Evolutionary conservation across 208 protist genomes (phyloP).

Genomic region (Acanthamoeba rhysodes): DNA sequence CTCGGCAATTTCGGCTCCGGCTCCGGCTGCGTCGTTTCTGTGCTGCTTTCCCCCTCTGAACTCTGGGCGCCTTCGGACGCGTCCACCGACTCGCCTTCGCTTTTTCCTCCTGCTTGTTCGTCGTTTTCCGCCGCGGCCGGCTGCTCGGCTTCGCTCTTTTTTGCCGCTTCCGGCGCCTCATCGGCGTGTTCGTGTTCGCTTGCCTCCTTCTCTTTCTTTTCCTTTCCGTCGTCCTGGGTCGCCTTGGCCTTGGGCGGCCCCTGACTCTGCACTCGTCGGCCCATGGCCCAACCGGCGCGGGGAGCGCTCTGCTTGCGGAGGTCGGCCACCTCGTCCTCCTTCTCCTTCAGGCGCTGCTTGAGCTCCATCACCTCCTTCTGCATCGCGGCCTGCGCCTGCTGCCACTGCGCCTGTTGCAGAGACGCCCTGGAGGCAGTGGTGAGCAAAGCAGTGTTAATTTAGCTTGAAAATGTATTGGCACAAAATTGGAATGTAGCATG

Average conservation of each 20-base stretch:
- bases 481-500: background rate
- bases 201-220: background rate
- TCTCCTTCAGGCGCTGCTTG: slow-evolving; percentile 10
- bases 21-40: background rate
- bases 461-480: too few relatives aligned
- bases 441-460: background rate
- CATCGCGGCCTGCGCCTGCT: background rate
- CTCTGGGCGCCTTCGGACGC: background rate
- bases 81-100: background rate
- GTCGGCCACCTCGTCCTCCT: background rate
- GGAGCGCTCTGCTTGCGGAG: background rate
- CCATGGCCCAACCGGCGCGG: background rate
- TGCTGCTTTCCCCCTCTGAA: background rate
- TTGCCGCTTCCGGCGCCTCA: background rate
- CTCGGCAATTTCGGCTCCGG: too few relatives aligned
- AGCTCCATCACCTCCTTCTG: background rate
- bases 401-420: background rate
- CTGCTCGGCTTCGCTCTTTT: background rate
- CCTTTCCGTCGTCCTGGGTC: background rate
- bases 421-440: background rate
- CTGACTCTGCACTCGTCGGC: background rate
- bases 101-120: background rate
- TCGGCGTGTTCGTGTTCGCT: background rate
- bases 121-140: background rate
- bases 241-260: background rate